Conservation (phyloP, 1,284 basidiomycete species). For the Ganoderma sinense region DNA sequence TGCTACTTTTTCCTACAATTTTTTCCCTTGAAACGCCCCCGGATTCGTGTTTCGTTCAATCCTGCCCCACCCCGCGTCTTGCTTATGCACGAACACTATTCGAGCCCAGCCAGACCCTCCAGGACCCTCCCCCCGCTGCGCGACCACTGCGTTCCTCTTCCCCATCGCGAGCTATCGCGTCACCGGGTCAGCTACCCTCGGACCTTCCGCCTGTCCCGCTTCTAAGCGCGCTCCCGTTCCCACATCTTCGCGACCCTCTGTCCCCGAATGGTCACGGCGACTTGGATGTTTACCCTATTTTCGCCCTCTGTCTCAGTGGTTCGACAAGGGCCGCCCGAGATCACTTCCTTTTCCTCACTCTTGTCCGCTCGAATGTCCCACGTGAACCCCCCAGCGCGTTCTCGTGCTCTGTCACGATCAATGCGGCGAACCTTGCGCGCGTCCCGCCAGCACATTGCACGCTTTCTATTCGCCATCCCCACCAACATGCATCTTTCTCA, state of each 20-base stretch:
- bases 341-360: not conserved
- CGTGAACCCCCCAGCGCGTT: constrained; percentile 14
- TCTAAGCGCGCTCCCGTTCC: constrained; percentile 5
- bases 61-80: not conserved
- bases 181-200: constrained; percentile 5
- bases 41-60: not conserved
- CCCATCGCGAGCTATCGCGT: not conserved
- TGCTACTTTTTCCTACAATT: constrained; percentile 19
- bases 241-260: constrained; percentile 6
- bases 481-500: constrained; percentile 5
- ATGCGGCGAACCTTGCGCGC: too few species aligned
- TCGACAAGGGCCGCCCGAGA: constrained; percentile 11
- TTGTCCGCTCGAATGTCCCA: constrained; percentile 7
- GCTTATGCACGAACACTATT: not conserved
- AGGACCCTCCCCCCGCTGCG: not conserved
- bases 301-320: not conserved
- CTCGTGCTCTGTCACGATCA: constrained; percentile 10
- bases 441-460: not conserved
- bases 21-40: not conserved
- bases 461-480: not conserved
- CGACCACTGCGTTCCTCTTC: not conserved
- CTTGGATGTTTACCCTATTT: not conserved
- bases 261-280: constrained; percentile 13
- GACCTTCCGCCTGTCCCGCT: constrained; percentile 7
- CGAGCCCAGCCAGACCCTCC: not conserved